Base-by-base conservation (phyloP, 192 early-diverging fungal genomes). In the Cetraspora pellucida region DNA sequence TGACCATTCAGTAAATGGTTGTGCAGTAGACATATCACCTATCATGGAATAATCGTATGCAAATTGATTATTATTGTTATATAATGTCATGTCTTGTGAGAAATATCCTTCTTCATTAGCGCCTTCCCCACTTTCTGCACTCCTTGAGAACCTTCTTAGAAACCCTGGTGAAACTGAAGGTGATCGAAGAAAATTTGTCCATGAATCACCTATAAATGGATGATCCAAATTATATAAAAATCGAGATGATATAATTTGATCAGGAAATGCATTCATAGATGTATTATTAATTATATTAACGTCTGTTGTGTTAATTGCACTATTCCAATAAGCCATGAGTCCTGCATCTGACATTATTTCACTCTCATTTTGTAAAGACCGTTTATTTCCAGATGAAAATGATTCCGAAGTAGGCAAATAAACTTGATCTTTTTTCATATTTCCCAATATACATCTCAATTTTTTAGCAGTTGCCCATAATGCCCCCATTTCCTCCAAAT, bases 401-500 rank as follows among this genome's bases (percentile, higher is more conserved):
- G 3, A 4, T 14, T 21, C 11, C 9, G 9, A 1, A 31, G 17
- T n/a, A n/a, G n/a, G n/a, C n/a, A n/a, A n/a, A n/a, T n/a, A n/a
- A n/a, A 17, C 13, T 50, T 11, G 16, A 21, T 43, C 13, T 46
- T 57, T 43, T 14, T 19, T 58, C 72, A 8, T 44, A 19, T 6
- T 8, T 16, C 37, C 1, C 16, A 10, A 37, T 28, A 10, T 2
- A 37, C 49, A 76, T 76, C 49, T 19, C 17, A 87, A 80, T 63
- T 86, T 89, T 45, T 82, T 83, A 7, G 86, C 83, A 77, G 86
- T 89, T 5, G 83, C 82, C 87, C 87, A 89, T 27, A 83, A 85
- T 27, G 79, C 69, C 58, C 79, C 75, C 82, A 87, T 83, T 17
- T 70, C 77, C 67, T 81, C 72, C 1, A 88, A 52, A 16, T 83